Evolutionary conservation across 345 rosid genomes (phyloP).

Genomic region (Abelmoschus esculentus): DNA sequence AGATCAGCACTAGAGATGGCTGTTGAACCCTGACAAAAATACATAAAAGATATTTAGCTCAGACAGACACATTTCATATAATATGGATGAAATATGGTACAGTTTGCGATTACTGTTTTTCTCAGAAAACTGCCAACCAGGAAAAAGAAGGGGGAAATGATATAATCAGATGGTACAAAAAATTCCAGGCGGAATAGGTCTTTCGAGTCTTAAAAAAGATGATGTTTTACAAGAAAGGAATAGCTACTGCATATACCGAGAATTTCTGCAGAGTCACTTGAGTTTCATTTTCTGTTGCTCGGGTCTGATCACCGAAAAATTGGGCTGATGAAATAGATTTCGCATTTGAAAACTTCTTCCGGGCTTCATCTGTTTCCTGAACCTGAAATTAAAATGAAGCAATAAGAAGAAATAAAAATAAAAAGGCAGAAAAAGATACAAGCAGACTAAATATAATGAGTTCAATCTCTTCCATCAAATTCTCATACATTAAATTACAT

Average conservation of each 20-base stretch:
- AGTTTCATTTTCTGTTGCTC: slow-evolving; percentile 47
- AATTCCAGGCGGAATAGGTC: background rate
- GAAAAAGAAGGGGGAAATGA: too few relatives aligned
- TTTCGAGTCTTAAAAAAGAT: too few relatives aligned
- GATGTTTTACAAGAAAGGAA: background rate
- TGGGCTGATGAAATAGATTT: slow-evolving; percentile 96
- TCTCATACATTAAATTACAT: too few relatives aligned
- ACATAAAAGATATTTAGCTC: background rate
- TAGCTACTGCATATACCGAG: slow-evolving; percentile 44
- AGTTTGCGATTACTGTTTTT: too few relatives aligned
- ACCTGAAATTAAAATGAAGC: slow-evolving; percentile 36
- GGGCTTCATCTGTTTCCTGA: slow-evolving; percentile 95
- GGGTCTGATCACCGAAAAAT: slow-evolving; percentile 65
- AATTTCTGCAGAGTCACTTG: slow-evolving; percentile 84
- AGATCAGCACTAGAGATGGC: slow-evolving; percentile 97
- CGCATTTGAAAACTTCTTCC: slow-evolving; percentile 92
- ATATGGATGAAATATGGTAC: background rate
- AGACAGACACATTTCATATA: background rate
- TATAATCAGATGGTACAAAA: background rate
- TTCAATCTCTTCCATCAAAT: too few relatives aligned
- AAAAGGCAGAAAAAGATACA: too few relatives aligned
- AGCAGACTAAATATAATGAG: too few relatives aligned
- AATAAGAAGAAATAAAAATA: background rate
- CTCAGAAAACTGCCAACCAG: too few relatives aligned
- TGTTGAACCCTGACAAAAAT: slow-evolving; percentile 54